These are phyloP conservation scores for Alternaria incomplexa DNA, from an alignment of 2,329 filamentous ascomycete species.

Conservation along the genomic window DNA sequence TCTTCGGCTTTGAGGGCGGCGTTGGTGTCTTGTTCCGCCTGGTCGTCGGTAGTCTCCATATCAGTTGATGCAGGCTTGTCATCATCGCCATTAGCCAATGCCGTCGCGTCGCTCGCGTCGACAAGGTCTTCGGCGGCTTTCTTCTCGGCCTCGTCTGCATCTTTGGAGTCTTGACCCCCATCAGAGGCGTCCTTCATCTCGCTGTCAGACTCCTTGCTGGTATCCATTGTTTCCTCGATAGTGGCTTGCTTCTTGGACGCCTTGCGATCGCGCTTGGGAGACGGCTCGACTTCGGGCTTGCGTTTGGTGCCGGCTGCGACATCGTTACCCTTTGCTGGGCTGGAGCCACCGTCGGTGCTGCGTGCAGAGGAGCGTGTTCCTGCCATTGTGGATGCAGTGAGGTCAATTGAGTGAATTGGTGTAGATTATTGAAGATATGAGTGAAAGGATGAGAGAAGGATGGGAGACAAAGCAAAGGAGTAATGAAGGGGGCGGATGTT, in stretches of 20 bases:
- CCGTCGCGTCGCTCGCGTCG: conserved; percentile 19
- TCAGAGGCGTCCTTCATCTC: conserved; percentile 34
- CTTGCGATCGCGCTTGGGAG: conserved; percentile 54
- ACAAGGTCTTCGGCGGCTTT: conserved; percentile 1
- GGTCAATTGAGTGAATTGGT: not conserved
- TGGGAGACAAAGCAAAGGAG: not conserved
- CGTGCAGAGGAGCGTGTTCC: conserved; percentile 37
- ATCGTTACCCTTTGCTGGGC: conserved; percentile 34
- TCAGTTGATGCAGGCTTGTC: conserved; percentile 8
- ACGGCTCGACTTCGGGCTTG: conserved; percentile 45
- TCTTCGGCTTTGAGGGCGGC: conserved; percentile 6
- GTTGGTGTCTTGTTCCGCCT: not conserved
- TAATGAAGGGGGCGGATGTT: not conserved
- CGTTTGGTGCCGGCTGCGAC: conserved; percentile 48
- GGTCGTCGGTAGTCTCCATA: conserved; percentile 15
- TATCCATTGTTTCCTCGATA: conserved; percentile 58
- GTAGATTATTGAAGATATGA: not conserved
- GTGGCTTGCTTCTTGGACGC: conserved; percentile 57
- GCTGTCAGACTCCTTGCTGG: conserved; percentile 43
- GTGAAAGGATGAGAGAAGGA: not conserved
- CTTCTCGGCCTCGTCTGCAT: conserved; percentile 18
- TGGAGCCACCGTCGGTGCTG: conserved; percentile 21
- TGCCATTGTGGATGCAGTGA: conserved; percentile 25
- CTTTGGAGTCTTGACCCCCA: conserved; percentile 1
- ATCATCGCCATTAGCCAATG: conserved; percentile 28